Percentiles rank a stretch among this genome's conserved stretches.
Evolutionary conservation across 306 rosid genomes (phyloP).

Genomic region (Sesbania bispinosa): DNA sequence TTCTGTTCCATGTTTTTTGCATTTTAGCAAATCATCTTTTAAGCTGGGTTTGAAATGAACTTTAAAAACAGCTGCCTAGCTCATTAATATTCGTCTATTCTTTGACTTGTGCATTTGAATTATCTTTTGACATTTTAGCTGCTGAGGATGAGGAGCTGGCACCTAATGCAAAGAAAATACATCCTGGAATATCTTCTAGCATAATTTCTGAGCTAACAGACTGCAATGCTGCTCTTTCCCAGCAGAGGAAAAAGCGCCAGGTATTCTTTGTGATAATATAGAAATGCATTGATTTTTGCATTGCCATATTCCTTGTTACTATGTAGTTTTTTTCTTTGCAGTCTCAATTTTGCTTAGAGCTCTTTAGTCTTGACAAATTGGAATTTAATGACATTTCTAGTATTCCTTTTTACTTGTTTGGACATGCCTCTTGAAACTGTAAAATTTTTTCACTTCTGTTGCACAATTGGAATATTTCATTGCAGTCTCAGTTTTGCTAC

Average conservation of each 20-base stretch:
- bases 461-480: background rate
- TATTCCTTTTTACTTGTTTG: background rate
- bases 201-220: constrained; percentile 77
- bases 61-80: background rate
- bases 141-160: constrained; percentile 69
- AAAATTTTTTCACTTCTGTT: background rate
- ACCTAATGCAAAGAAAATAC: constrained; percentile 57
- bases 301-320: background rate
- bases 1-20: background rate
- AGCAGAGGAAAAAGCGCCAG: constrained; percentile 85
- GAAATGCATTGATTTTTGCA: background rate
- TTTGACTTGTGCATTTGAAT: constrained; percentile 3
- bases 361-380: background rate
- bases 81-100: background rate
- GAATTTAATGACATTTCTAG: background rate
- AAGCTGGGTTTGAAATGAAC: background rate
- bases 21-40: background rate
- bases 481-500: too few species aligned
- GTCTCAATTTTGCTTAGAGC: background rate
- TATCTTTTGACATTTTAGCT: constrained; percentile 21
- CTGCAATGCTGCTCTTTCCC: constrained; percentile 87
- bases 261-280: constrained; percentile 35
- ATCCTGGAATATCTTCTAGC: constrained; percentile 63
- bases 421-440: background rate
- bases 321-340: background rate